These are phyloP conservation scores for Pythium dissimile DNA, from an alignment of 352 stramenopile genomes.

Conservation along the genomic window DNA sequence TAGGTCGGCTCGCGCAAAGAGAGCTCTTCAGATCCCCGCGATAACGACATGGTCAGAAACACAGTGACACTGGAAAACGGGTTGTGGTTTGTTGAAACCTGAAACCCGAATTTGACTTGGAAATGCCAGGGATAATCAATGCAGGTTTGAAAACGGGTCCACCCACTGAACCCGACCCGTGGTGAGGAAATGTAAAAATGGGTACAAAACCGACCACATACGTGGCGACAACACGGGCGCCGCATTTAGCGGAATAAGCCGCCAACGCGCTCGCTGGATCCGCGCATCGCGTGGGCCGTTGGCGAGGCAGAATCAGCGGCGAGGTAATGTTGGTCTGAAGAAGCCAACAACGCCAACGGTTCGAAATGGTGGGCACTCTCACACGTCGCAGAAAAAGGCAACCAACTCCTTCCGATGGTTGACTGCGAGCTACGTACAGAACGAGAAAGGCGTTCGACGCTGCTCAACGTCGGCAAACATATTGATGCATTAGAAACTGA, in stretches of 20 bases:
- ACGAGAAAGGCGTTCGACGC: no score
- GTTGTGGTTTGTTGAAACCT: constrained; percentile 1
- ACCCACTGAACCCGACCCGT: background rate
- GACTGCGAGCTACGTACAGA: no score
- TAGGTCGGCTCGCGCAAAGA: background rate
- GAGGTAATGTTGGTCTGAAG: background rate
- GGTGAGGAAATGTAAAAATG: background rate
- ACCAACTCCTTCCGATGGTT: no score
- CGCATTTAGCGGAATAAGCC: background rate
- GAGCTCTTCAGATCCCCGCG: constrained; percentile 4
- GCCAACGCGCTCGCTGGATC: background rate
- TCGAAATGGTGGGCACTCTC: background rate
- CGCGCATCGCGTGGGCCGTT: background rate
- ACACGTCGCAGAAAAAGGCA: no score
- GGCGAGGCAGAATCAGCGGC: background rate
- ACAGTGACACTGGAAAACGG: background rate
- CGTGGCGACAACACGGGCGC: background rate
- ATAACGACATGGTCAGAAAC: background rate
- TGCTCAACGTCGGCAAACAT: no score
- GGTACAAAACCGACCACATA: background rate
- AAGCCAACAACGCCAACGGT: background rate
- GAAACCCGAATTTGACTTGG: constrained; percentile 9
- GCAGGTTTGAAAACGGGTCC: background rate
- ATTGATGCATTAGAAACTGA: no score
- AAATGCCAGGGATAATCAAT: background rate